phyloP scores from a whole-genome alignment of 129 eudicot species.

The Centaurea solstitialis region DNA sequence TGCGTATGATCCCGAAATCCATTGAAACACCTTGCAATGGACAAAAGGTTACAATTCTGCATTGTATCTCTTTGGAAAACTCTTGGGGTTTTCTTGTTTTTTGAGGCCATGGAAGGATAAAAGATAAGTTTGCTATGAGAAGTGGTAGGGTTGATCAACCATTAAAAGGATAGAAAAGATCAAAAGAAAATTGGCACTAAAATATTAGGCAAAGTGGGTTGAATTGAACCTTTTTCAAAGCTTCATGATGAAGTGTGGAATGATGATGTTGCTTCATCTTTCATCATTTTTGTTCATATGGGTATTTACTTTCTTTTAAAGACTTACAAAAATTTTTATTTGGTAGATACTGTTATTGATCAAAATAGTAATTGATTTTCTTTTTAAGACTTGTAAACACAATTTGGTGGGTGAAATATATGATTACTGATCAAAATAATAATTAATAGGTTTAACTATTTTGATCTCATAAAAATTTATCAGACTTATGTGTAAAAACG shows the following conservation, averaged over 20 bases:
- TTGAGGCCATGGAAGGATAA: conserved; percentile 12
- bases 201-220: conserved; percentile 24
- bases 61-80: conserved; percentile 23
- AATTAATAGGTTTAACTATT: background rate
- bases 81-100: conserved; percentile 12
- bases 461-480: background rate
- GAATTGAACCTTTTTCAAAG: conserved; percentile 34
- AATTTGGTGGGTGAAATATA: background rate
- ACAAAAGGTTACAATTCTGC: conserved; percentile 49
- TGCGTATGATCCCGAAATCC: conserved; percentile 71
- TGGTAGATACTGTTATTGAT: conserved; percentile 10
- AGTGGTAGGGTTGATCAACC: conserved; percentile 45
- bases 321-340: conserved; percentile 20
- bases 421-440: background rate
- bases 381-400: background rate
- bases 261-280: conserved; percentile 69
- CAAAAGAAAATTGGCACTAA: conserved; percentile 21
- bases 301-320: conserved; percentile 50
- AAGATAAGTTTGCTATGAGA: conserved; percentile 23
- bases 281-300: conserved; percentile 45
- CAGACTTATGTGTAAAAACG: background rate
- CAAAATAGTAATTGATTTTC: background rate
- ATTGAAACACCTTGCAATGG: conserved; percentile 65
- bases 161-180: conserved; percentile 30
- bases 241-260: conserved; percentile 46